Conservation (phyloP, 495 filamentous ascomycete species). For the Hypoxylon subgilvum region DNA sequence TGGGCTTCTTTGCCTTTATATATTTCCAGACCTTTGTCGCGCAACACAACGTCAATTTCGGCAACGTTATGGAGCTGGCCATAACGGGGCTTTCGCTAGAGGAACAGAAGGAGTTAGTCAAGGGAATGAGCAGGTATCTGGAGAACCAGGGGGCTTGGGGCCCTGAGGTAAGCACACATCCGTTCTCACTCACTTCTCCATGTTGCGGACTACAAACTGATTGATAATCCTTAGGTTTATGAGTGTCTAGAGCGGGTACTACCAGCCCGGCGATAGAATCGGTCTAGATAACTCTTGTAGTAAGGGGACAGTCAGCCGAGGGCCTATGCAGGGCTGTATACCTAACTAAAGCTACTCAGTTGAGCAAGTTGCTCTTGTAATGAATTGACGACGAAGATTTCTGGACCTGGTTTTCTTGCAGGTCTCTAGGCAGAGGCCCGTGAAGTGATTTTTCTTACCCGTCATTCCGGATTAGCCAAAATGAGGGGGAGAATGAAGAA, state of each 20-base stretch:
- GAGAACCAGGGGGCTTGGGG: slow-evolving; percentile 79
- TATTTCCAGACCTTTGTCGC: slow-evolving; percentile 99
- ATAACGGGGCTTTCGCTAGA: slow-evolving; percentile 83
- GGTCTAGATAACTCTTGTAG: slow-evolving; percentile 5
- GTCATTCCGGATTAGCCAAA: too few relatives aligned
- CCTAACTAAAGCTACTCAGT: slow-evolving; percentile 13
- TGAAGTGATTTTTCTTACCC: slow-evolving; percentile 3
- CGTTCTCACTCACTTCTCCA: background rate
- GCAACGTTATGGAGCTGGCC: slow-evolving; percentile 83
- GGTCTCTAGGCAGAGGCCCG: background rate
- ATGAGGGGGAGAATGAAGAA: background rate
- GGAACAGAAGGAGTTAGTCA: slow-evolving; percentile 88
- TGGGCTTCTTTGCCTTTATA: slow-evolving; percentile 98
- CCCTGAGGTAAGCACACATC: slow-evolving; percentile 59
- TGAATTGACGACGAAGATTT: slow-evolving; percentile 33
- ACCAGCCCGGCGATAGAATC: slow-evolving; percentile 33
- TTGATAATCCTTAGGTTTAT: slow-evolving; percentile 27
- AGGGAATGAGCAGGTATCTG: slow-evolving; percentile 81
- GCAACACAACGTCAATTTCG: slow-evolving; percentile 77
- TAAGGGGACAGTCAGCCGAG: background rate
- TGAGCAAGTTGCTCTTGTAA: slow-evolving; percentile 27
- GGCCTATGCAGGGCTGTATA: slow-evolving; percentile 12
- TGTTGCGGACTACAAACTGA: background rate
- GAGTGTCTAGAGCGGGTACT: slow-evolving; percentile 37
- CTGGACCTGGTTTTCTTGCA: background rate